A percentile compares a stretch with the other conserved stretches of the same genome.
Conservation (phyloP, 2,329 filamentous ascomycete genomes). For the Aureobasidium lini region DNA sequence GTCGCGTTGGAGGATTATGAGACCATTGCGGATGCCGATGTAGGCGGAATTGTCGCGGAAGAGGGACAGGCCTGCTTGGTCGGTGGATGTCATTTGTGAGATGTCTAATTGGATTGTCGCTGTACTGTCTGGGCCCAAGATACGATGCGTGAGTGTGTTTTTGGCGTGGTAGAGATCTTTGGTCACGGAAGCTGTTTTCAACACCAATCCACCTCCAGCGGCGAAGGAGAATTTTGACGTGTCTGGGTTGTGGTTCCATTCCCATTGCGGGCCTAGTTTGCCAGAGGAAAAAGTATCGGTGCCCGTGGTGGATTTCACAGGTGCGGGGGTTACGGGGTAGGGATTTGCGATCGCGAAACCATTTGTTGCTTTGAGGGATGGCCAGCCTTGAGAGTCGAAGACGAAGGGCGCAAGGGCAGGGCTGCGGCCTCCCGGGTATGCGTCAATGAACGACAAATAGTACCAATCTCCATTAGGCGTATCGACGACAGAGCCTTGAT, state of each 20-base stretch:
- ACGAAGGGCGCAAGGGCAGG: slow-evolving; percentile 50
- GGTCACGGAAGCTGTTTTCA: slow-evolving; percentile 46
- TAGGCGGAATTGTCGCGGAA: slow-evolving; percentile 40
- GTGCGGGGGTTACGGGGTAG: slow-evolving; percentile 22
- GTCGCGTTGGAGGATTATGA: slow-evolving; percentile 31
- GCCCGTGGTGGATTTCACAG: slow-evolving; percentile 30
- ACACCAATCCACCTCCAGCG: slow-evolving; percentile 35
- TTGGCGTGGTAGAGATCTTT: slow-evolving; percentile 39
- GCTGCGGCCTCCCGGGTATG: slow-evolving; percentile 50
- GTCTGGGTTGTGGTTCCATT: slow-evolving; percentile 59
- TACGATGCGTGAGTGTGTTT: slow-evolving; percentile 38
- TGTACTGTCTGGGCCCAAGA: slow-evolving; percentile 33
- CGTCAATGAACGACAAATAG: slow-evolving; percentile 50
- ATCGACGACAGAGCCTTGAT: slow-evolving; percentile 51
- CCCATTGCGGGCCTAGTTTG: slow-evolving; percentile 42
- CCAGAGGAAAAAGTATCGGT: slow-evolving; percentile 41
- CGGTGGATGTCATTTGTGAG: slow-evolving; percentile 43
- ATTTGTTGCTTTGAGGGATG: slow-evolving; percentile 35
- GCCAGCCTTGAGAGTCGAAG: slow-evolving; percentile 48
- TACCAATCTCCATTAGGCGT: slow-evolving; percentile 49
- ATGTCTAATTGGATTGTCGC: slow-evolving; percentile 47
- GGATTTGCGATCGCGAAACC: slow-evolving; percentile 41
- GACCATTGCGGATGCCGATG: slow-evolving; percentile 40
- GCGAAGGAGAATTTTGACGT: slow-evolving; percentile 36
- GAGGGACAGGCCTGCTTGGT: slow-evolving; percentile 44